Base-by-base conservation (phyloP, 768 basidiomycete species). In the Leccinum rimulosum region DNA sequence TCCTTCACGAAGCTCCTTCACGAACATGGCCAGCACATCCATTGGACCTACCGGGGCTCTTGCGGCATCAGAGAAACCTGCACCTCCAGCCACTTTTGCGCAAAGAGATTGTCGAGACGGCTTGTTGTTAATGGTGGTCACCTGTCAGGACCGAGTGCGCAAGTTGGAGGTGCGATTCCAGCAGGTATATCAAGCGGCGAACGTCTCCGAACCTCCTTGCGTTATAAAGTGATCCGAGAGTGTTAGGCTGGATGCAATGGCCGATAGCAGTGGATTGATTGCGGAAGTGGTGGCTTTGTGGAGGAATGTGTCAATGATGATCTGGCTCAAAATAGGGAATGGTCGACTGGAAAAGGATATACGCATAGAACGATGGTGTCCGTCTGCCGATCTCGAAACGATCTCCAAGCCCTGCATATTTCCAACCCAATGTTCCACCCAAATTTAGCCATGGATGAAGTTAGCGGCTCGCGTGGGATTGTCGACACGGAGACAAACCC, bases 351-450 rank as follows among this genome's bases (percentile, higher is more conserved):
- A 81, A 77, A 49, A 96, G 70, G 14, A 94, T 81, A 40, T 83
- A 80, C 14, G 81, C 76, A 69, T 90, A 95, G 30, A 95, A 76
- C 8, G 78, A 76, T 10, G 85, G 80, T 27, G 93, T 77, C 15
- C 85, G 77, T 54, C 81, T 78, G 19, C 88, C 88, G 50, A 98
- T 88, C 75, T 93, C 89, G 66, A 92, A 95, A 40, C 90, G 83
- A 68, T 93, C 89, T 5, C 88, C 87, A 12, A 95, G 78, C 56
- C 88, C 87, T 4, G 79, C 77, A 63, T 94, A 97, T 70, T 91
- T 89, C 95, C 95, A 98, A 3, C 85, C 83, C 38, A 85, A 70
- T 93, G 89, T 64, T 89, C 88, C 1, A 88, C 82, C 95, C 95
- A 98, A 19, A 96, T 85, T 69, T 95, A 91, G 8, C 84, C 83